phyloP scores from a whole-genome alignment of 1,284 basidiomycete species.

The Pholiota adiposa region DNA sequence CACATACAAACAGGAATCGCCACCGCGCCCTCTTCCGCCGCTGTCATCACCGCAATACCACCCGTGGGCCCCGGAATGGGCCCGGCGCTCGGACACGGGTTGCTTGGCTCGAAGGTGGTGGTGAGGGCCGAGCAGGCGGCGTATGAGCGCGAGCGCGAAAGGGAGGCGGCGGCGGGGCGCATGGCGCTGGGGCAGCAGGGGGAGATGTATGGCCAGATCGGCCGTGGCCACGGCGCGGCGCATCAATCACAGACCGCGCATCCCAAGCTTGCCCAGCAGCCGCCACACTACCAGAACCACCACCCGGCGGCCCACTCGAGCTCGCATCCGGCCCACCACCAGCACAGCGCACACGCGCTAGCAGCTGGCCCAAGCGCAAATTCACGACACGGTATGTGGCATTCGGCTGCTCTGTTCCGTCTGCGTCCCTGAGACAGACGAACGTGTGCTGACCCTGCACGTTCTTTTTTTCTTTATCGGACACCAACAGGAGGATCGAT shows the following conservation, averaged over 20 bases:
- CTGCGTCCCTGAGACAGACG: conserved; percentile 3
- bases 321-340: too few relatives aligned
- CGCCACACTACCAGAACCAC: too few relatives aligned
- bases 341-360: neutral
- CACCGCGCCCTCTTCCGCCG: conserved; percentile 10
- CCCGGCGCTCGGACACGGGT: conserved; percentile 6
- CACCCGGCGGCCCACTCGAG: too few relatives aligned
- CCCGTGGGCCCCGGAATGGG: conserved; percentile 13
- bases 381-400: conserved; percentile 19
- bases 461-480: conserved; percentile 1
- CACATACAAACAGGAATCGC: conserved; percentile 23
- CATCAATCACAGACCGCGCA: conserved; percentile 13
- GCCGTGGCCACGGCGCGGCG: conserved; percentile 8
- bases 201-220: conserved; percentile 10
- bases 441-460: conserved; percentile 5
- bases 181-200: neutral
- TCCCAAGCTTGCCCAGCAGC: too few relatives aligned
- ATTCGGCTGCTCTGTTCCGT: neutral
- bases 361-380: conserved; percentile 17
- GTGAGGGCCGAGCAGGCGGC: neutral
- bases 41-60: conserved; percentile 1
- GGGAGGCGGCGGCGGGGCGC: neutral
- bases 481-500: conserved; percentile 9
- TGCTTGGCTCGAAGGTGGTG: conserved; percentile 5
- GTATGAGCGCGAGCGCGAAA: conserved; percentile 3